Evolutionary conservation across 495 filamentous ascomycete genomes (phyloP).

Genomic region (Aspergillus kassunensis): DNA sequence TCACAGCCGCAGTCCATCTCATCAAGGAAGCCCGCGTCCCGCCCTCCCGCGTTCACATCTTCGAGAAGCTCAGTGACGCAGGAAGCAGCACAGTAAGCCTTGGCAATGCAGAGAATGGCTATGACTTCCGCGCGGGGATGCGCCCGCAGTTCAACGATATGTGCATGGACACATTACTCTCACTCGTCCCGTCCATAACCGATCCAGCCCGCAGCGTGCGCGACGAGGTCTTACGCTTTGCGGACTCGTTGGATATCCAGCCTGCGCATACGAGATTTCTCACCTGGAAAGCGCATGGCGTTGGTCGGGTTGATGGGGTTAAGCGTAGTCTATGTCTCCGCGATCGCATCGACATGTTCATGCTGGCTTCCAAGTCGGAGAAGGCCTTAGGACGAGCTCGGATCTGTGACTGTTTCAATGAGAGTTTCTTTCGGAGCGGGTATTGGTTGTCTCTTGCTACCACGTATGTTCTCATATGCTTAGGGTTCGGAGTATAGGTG

Average conservation of each 20-base stretch:
- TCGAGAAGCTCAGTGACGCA: conserved; percentile 28
- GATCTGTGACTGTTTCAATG: conserved; percentile 33
- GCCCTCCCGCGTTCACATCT: conserved; percentile 36
- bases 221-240: conserved; percentile 28
- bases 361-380: conserved; percentile 28
- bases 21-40: conserved; percentile 43
- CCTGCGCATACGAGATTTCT: conserved; percentile 20
- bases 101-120: conserved; percentile 34
- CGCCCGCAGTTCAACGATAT: conserved; percentile 36
- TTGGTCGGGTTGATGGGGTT: conserved; percentile 6
- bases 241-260: not conserved
- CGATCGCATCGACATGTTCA: conserved; percentile 31
- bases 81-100: conserved; percentile 33
- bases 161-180: conserved; percentile 34
- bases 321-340: conserved; percentile 21
- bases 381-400: conserved; percentile 28
- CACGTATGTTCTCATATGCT: conserved; percentile 26
- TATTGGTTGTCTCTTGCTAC: conserved; percentile 39
- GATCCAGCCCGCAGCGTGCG: conserved; percentile 21
- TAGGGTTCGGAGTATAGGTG: not conserved
- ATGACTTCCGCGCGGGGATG: conserved; percentile 33
- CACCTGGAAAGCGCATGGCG: conserved; percentile 1
- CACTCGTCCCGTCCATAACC: conserved; percentile 28
- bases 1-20: conserved; percentile 39
- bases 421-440: conserved; percentile 36